Conservation (phyloP, 306 rosid genomes). For the Sophora flavescens region DNA sequence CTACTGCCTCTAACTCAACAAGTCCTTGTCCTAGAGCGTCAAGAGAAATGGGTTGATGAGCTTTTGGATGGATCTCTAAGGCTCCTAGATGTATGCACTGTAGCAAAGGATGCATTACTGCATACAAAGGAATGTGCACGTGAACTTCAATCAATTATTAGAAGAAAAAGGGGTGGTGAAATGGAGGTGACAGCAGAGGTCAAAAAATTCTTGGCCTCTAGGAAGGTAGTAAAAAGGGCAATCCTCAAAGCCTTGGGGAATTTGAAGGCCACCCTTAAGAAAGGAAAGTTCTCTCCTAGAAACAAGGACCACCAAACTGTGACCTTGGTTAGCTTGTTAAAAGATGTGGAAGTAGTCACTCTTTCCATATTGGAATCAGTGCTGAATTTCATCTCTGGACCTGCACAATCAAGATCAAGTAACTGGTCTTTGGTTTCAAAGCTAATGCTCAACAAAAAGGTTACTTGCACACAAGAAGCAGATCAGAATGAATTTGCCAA, state of each 20-base stretch:
- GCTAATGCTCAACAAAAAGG: constrained; percentile 44
- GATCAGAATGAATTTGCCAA: constrained; percentile 55
- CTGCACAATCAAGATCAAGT: constrained; percentile 42
- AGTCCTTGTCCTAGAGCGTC: constrained; percentile 45
- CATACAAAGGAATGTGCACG: constrained; percentile 63
- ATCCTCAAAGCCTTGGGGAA: constrained; percentile 54
- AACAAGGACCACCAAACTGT: constrained; percentile 40
- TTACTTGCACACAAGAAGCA: constrained; percentile 43
- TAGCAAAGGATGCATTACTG: constrained; percentile 52
- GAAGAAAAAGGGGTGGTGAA: constrained; percentile 61
- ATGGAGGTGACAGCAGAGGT: constrained; percentile 52
- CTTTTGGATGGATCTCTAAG: constrained; percentile 61
- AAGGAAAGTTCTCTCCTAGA: constrained; percentile 43
- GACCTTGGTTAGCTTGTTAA: constrained; percentile 44
- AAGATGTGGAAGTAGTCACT: constrained; percentile 47
- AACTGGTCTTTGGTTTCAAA: constrained; percentile 59
- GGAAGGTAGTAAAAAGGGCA: constrained; percentile 59
- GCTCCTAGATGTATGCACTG: constrained; percentile 57
- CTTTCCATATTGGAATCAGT: constrained; percentile 48
- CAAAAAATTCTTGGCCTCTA: constrained; percentile 58
- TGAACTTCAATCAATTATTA: constrained; percentile 58
- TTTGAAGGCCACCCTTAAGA: constrained; percentile 41
- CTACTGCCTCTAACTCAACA: constrained; percentile 42
- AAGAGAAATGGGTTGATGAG: constrained; percentile 56
- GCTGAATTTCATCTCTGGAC: constrained; percentile 44